Base-by-base conservation (phyloP, 768 basidiomycete genomes). In the Leccinum aurantiacum region DNA sequence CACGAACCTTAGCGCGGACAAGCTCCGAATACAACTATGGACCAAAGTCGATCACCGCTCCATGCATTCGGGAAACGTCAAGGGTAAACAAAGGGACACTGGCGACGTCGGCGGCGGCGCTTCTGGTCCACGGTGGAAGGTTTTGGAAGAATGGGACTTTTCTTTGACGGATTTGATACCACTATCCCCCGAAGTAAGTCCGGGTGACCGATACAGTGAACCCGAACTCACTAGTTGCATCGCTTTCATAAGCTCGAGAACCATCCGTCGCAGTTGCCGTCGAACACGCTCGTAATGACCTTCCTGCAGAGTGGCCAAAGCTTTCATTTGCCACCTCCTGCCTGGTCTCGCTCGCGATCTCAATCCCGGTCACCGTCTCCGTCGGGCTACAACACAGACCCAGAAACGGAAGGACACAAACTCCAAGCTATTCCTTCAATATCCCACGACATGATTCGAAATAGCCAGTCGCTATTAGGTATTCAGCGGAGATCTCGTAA, bases 371-470 rank as follows among this genome's bases (percentile, higher is more conserved):
- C 84, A 25, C 78, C 83, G 54, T 82, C 87, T n/a, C 87, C 86
- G 11, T 75, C 82, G 47, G 89, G 86, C 9, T 90, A 90, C 67
- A 80, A 80, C 29, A 90, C 90, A 2, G 90, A 91, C 66, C 88
- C 89, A 35, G 90, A 91, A 75, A 75, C 75, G 22, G 81, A 81
- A 47, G 67, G 79, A 15, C 74, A 78, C 49, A 81, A 77, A 60
- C 73, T 76, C 14, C 60, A 58, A 55, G n/a, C 25, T n/a, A 54
- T 53, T 49, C 61, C 68, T 54, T 58, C 61, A 15, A 19, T 59
- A 25, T 62, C 70, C 51, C 63, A 65, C 38, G 70, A 67, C 24
- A 64, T 71, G 9, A 61, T 60, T 53, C 64, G 38, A 37, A 38
- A 55, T 49, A 60, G 57, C 53, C 63, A 60, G 48, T 60, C 64